Conservation (phyloP, 176 grass and related monocot species). For the Oryza punctata region DNA sequence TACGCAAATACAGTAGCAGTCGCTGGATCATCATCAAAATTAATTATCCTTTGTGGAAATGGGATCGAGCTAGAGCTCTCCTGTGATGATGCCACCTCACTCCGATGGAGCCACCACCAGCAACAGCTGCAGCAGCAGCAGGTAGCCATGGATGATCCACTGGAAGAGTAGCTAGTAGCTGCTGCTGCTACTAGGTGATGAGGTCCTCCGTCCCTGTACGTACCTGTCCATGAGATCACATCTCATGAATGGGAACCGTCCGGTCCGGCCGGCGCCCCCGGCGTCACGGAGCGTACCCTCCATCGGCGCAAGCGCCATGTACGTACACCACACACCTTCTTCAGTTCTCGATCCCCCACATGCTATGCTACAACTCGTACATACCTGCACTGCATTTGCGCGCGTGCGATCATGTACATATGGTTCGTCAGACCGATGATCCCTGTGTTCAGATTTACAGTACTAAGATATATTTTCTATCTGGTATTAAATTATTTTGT, state of each 20-base stretch:
- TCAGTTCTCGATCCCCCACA: background rate
- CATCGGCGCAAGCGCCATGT: slow-evolving; percentile 32
- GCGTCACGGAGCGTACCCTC: slow-evolving; percentile 25
- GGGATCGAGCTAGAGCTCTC: background rate
- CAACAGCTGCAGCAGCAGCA: too few relatives aligned
- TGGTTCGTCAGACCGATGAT: background rate
- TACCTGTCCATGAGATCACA: slow-evolving; percentile 45
- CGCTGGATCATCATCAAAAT: background rate
- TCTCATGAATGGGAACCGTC: slow-evolving; percentile 37
- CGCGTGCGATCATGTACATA: background rate
- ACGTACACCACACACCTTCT: background rate
- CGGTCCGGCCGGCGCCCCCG: slow-evolving; percentile 2
- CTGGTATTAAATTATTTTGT: too few relatives aligned
- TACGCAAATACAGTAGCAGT: slow-evolving; percentile 3
- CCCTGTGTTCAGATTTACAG: too few relatives aligned
- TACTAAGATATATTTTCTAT: too few relatives aligned
- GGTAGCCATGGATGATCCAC: background rate
- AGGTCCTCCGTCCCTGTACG: slow-evolving; percentile 10
- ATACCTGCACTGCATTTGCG: background rate
- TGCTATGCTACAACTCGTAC: background rate
- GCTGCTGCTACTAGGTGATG: background rate
- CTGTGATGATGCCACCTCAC: background rate
- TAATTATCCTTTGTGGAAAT: background rate
- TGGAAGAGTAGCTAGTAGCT: background rate
- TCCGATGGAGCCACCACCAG: background rate